Evolutionary conservation across 2,329 filamentous ascomycete genomes (phyloP), one percentile per base, ranked within the genome.

Genomic region (Blastomyces emzantsi): DNA sequence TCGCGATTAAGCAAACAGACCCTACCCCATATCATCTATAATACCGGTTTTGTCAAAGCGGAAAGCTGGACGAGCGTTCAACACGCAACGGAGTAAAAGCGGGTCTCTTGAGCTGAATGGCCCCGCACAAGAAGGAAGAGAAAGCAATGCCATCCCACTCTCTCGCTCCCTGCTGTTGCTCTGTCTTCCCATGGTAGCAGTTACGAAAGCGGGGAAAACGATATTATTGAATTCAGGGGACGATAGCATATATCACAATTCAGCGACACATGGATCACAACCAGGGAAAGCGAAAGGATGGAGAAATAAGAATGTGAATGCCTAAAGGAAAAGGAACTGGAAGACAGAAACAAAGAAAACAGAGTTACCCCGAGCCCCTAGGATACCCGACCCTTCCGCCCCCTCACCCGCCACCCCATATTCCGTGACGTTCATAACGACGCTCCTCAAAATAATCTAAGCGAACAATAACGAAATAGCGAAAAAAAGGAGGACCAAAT

Each of bases 211-310:
- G 8, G 19, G 6, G 45, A 28, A 57, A 13, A 47, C 22, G 17
- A 45, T 58, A 58, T 58, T 25, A 59, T 57, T 59, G 39, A 39
- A 59, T 59, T 47, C 13, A 19, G 41, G 41, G 41, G 39, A 19
- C 39, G 45, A 47, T 47, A 30, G 56, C 22, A 59, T 45, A 30
- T 45, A 41, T 41, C 36, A 28, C 17, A 47, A 36, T 45, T 39
- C 30, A 28, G 41, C n/a, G n/a, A 49, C 11, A 13, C n/a, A 45
- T 25, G 22, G 22, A 47, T 7, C 36, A 19, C 5, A 30, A 39
- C 7, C n/a, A 59, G 22, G 22, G 28, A 8, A 30, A 9, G 2
- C 17, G n/a, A 30, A 45, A 59, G n/a, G n/a, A 13, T 25, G n/a
- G 39, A 30, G 9, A 45, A 17, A 45, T 45, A 47, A 5, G 45